Evolutionary conservation across 805 yeast species (phyloP), one percentile per base, ranked within the genome.

Genomic region (Clavispora asparagi): DNA sequence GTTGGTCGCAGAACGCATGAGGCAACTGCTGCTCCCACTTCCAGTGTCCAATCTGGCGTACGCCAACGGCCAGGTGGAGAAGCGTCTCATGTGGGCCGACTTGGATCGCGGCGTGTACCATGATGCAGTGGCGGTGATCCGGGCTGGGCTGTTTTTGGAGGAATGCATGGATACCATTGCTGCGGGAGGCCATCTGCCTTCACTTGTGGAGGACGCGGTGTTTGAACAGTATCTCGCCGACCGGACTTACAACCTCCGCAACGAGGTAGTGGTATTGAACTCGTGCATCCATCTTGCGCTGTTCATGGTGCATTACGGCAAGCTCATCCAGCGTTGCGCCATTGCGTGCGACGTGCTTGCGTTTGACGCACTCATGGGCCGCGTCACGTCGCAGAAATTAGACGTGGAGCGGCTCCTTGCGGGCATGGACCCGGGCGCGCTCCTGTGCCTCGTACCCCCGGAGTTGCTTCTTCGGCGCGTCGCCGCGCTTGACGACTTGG

Each of bases 301-400:
- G 9, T 59, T 73, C 31, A 51, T 69, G 17, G 49, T 62, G 41
- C 58, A 63, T 9, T 46, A 61, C 9, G 59, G 70, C 0, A 57
- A 53, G 33, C 39, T 63, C 2, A 47, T 67, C n/a, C 53, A 52
- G 19, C 41, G 49, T 28, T 42, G 44, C n/a, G 41, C 42, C 27
- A 47, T 51, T 16, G 61, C 76, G 36, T 52, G 60, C 7, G 58
- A 60, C 7, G 54, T 74, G 39, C 56, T 76, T 33, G 46, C 69
- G 30, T 70, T 76, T 51, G 60, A 61, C 35, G 68, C 71, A 16
- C 64, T 60, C 48, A 59, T 60, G 46, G 46, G 65, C 42, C 48
- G 52, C 48, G 8, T 26, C 45, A 10, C 37, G 35, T 13, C 35
- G 16, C 13, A 7, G 6, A 39, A 16, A 23, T 30, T 39, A 16